Evolutionary conservation across 1,284 basidiomycete species (phyloP).

Genomic region (Ceratobasidium sp.): DNA sequence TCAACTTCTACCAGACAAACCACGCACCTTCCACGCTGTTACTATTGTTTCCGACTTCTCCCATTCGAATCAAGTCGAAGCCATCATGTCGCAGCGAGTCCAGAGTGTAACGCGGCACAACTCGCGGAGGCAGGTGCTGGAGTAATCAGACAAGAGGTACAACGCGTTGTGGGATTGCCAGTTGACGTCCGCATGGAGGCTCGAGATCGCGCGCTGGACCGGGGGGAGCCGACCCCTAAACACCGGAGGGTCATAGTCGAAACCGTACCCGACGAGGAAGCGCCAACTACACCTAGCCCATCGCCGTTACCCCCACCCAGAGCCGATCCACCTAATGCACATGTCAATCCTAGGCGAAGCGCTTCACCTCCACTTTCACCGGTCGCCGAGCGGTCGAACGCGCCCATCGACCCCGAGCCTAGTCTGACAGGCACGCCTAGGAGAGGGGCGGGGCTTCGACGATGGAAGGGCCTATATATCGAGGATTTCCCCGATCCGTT

Average conservation of each 20-base stretch:
- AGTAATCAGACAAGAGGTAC: too few relatives aligned
- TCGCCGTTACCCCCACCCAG: background rate
- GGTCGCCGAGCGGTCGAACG: too few relatives aligned
- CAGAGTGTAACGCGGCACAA: background rate
- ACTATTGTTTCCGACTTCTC: background rate
- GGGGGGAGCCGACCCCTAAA: background rate
- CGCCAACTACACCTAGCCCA: background rate
- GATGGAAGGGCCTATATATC: background rate
- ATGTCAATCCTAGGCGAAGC: too few relatives aligned
- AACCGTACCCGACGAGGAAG: constrained; percentile 1
- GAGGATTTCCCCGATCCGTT: background rate
- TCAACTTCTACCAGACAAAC: background rate
- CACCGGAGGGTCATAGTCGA: background rate
- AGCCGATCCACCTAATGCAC: background rate
- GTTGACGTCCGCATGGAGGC: background rate
- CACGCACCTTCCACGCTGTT: background rate
- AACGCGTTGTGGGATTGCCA: too few relatives aligned
- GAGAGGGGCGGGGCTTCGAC: too few relatives aligned
- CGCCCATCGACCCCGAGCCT: too few relatives aligned
- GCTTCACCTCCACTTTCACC: too few relatives aligned
- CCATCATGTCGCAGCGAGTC: background rate
- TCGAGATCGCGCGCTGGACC: background rate
- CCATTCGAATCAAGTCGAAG: background rate
- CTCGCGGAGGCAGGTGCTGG: too few relatives aligned
- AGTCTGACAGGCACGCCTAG: too few relatives aligned